Base-by-base conservation (phyloP, 148 eudicot species). In the Fagopyrum homotropicum region DNA sequence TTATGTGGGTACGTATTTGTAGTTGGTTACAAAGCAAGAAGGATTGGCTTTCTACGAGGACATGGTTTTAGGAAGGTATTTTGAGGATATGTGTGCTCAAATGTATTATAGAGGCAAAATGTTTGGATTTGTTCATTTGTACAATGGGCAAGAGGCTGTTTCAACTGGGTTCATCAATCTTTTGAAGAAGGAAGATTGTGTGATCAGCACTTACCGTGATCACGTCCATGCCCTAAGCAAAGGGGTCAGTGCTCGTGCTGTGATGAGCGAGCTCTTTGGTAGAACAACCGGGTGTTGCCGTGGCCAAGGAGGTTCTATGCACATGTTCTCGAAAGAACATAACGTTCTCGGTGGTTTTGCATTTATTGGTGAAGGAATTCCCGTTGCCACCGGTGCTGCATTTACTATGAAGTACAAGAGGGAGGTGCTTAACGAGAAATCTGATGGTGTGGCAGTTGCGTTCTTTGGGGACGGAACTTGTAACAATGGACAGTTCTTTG, bases 1-100 rank as follows among this genome's bases (percentile, higher is more conserved):
- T 60, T 74, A 45, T 60, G 17, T 52, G 46, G 60, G 19, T 4
- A 45, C 19, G 15, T 69, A 59, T 66, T 80, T 35, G 86, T 81
- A 94, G 98, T 68, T 94, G 83, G 78, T 94, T 48, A 91, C 97
- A 9, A 94, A 90, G 83, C 89, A 91, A 80, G 98, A 94, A 82
- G 97, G 97, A 4, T 82, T 94, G 80, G 95, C 50, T 77, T 79
- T 93, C 26, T 93, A 88, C 55, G 97, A 93, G 83, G 97, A 93
- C 75, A 89, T 93, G 97, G 52, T 77, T 68, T 79, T 93, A 69
- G 98, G 98, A 51, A 82, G 98, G 84, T 76, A 80, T 29, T 90
- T 93, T 68, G 98, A 93, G 84, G 98, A 93, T 73, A 93, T 93
- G 96, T 90, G 98, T 79, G 98, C 96, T 73, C 98, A 90, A 77